Base-by-base conservation (phyloP, 2,329 filamentous ascomycete species). In the Metarhizium anisopliae region DNA sequence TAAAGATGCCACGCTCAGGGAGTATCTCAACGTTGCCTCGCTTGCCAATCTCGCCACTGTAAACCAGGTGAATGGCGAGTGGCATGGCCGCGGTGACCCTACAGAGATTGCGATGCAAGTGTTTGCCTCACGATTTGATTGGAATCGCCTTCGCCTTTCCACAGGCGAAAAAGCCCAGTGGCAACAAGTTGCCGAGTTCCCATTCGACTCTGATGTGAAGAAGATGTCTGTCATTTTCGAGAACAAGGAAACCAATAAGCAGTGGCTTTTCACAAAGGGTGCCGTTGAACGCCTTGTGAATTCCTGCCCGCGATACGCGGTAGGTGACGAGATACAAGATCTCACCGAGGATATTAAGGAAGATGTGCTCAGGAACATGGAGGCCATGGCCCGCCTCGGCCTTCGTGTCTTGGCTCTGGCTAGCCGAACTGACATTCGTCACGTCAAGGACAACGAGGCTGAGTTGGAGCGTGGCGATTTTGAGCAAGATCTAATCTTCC, bases 121-220 rank as follows among this genome's bases (percentile, higher is more conserved):
- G 0, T 88, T 90, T 64, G 84, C 85, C 8, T 81, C 79, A 47
- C 81, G 86, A 13, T 90, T 90, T 65, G 73, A 81, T 55, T 83
- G 82, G 76, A 83, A 84, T 58, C 76, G 80, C 8, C 72, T 77
- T 16, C 71, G 72, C 8, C 77, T 80, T 60, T 77, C 76, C 0
- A 71, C 73, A 13, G 79, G 77, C 2, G 72, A 79, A 1, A 70
- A 70, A 4, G 72, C 79, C 0, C 63, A 73, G 32, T 86, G 82
- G 82, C 73, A 71, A 20, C 75, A 86, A 60, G 70, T 84, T 29
- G 81, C 83, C 1, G 87, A 90, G 62, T 88, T 86, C 57, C 86
- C 85, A 0, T 90, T 90, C 59, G 86, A 90, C 64, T 89, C 85
- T 0, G 82, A 82, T 56, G 80, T 89, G 59, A 90, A 90, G 74